A percentile compares a stretch with the other conserved stretches of the same genome.
Evolutionary conservation across 352 stramenopile genomes (phyloP).

Genomic region (Phytophthora hibernalis): DNA sequence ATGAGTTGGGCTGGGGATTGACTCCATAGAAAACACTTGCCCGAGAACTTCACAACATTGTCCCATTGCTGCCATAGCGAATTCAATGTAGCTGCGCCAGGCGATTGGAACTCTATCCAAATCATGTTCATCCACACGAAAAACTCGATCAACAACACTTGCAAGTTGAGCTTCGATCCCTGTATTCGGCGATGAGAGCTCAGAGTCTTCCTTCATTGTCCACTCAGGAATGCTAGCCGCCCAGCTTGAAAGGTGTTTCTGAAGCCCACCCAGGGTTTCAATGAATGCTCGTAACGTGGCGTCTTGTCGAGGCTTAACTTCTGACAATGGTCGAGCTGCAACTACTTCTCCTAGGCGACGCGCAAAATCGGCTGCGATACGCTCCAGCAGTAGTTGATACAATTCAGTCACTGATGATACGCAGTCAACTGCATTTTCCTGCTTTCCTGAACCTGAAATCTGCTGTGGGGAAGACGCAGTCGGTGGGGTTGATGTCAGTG

Average conservation of each 20-base stretch:
- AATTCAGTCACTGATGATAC: constrained; percentile 26
- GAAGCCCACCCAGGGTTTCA: constrained; percentile 40
- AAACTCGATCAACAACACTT: constrained; percentile 41
- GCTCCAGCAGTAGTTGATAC: constrained; percentile 30
- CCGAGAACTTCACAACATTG: constrained; percentile 47
- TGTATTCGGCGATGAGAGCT: background rate
- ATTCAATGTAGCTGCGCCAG: constrained; percentile 64
- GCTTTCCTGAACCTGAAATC: background rate
- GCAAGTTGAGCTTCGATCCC: constrained; percentile 25
- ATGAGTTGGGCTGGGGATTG: constrained; percentile 39
- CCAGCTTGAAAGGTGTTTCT: constrained; percentile 81
- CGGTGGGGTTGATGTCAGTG: background rate
- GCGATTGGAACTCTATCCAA: constrained; percentile 34
- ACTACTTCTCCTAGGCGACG: constrained; percentile 17
- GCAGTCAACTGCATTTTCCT: background rate
- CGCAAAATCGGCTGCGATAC: constrained; percentile 26
- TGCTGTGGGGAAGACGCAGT: too few species aligned
- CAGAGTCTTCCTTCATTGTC: constrained; percentile 2
- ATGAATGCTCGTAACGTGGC: constrained; percentile 23
- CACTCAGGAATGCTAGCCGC: constrained; percentile 42
- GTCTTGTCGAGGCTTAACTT: constrained; percentile 1
- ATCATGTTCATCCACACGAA: constrained; percentile 44
- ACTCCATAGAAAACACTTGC: constrained; percentile 33
- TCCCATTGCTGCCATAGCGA: constrained; percentile 31
- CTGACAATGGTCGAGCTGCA: background rate